Percentiles rank a stretch among this genome's conserved stretches.
Evolutionary conservation across 176 grass and related monocot genomes (phyloP).

Genomic region (Phragmites australis): DNA sequence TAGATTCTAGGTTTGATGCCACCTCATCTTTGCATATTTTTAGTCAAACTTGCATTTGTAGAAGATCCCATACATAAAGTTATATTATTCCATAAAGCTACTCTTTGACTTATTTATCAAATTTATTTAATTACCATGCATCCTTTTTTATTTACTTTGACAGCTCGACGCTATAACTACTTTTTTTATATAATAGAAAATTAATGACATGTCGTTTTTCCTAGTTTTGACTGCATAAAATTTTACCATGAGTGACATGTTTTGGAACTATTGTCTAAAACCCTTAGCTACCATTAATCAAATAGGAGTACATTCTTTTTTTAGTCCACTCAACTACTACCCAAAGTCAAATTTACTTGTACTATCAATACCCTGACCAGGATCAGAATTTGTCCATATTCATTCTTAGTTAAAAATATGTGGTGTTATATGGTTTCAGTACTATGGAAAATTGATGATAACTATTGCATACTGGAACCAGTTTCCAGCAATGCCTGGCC

Average conservation of each 20-base stretch:
- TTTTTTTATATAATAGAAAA: neutral
- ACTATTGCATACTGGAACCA: neutral
- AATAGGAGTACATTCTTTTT: neutral
- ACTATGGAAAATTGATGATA: neutral
- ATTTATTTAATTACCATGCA: neutral
- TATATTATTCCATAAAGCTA: neutral
- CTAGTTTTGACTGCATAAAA: neutral
- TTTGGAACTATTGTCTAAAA: constrained; percentile 16
- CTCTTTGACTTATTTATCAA: neutral
- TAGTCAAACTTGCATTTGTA: neutral
- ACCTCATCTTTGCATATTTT: neutral
- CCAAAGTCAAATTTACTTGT: neutral
- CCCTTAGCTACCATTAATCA: neutral
- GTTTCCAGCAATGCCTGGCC: constrained; percentile 3
- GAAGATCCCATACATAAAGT: neutral
- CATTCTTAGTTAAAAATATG: constrained; percentile 13
- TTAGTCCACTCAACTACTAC: neutral
- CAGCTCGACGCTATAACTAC: neutral
- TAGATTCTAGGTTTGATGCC: neutral
- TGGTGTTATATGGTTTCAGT: constrained; percentile 7
- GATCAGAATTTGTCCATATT: constrained; percentile 2
- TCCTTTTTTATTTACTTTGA: neutral
- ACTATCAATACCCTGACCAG: neutral
- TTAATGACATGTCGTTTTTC: neutral
- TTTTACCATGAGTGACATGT: neutral